A percentile compares a stretch with the other conserved stretches of the same genome.
Conservation (phyloP, 208 protist genomes). For the Leishmania tarentolae region DNA sequence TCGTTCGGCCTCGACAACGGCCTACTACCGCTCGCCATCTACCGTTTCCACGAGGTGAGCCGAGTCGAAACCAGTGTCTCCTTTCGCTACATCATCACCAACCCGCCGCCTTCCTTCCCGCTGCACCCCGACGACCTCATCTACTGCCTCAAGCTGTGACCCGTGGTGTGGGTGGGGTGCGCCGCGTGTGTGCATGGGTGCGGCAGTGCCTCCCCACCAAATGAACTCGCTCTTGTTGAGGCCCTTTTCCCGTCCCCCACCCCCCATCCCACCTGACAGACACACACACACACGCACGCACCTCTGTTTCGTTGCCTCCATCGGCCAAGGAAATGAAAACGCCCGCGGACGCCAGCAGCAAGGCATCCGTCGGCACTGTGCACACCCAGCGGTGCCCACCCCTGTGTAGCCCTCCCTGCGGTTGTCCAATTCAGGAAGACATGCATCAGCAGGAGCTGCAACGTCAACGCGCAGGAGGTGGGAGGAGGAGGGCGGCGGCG, state of each 20-base stretch:
- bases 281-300: no score
- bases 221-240: background rate
- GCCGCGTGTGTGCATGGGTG: background rate
- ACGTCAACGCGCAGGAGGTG: no score
- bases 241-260: background rate
- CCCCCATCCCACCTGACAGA: no score
- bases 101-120: slow-evolving; percentile 38
- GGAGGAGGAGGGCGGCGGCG: no score
- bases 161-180: background rate
- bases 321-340: no score
- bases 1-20: slow-evolving; percentile 31
- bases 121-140: slow-evolving; percentile 33
- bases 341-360: no score
- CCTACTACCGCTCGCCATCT: slow-evolving; percentile 40
- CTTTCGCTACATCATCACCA: slow-evolving; percentile 51
- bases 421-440: no score
- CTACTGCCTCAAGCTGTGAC: slow-evolving; percentile 39
- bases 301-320: no score
- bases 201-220: background rate
- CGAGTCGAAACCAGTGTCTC: slow-evolving; percentile 13
- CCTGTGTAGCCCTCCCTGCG: no score
- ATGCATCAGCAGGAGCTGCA: no score
- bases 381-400: no score
- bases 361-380: no score
- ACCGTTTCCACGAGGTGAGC: slow-evolving; percentile 31